Evolutionary conservation across 352 stramenopile genomes (phyloP), one percentile per base, ranked within the genome.

Genomic region (Globisporangium cederbergense): DNA sequence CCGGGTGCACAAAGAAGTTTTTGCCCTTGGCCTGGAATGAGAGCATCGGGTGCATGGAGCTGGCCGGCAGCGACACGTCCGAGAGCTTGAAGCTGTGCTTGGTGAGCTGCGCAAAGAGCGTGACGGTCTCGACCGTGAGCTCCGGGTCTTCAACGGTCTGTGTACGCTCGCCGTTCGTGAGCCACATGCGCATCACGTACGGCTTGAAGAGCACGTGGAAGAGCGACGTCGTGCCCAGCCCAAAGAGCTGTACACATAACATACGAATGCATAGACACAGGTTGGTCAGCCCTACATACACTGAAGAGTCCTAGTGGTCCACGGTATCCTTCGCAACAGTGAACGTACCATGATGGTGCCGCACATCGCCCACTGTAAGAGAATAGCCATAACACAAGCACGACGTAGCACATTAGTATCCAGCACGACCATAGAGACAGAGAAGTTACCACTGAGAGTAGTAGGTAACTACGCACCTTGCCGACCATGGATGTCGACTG

Each of bases 141-240:
- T 68, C 70, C 16, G 62, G 51, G 42, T 89, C 77, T 10, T 66
- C 58, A 2, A 53, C 61, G 8, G 65, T 47, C 20, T 74, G 57
- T 11, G 22, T 45, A n/a, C 46, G 53, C 16, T 60, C 53, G 43
- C 36, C 49, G 28, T 58, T 34, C 60, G 59, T 45, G 65, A 90
- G 42, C 87, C 87, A 95, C 85, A 95, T 93, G 57, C 74, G 78
- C 59, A 93, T 79, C 46, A 91, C 82, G 62, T 94, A 95, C 42
- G 87, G 87, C 78, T 93, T 89, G 73, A 95, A 95, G 47, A 95
- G 72, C 54, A 86, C 73, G 69, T 93, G 87, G 71, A 92, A 95
- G 25, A 93, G 71, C 62, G 85, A 88, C 34, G 87, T 95, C 46
- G 85, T 91, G 60, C 85, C 84, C 1, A 94, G 57, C 8, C 87